These are phyloP conservation scores for Myriosclerotinia curreyana DNA, from an alignment of 2,329 filamentous ascomycete species.

Conservation along the genomic window DNA sequence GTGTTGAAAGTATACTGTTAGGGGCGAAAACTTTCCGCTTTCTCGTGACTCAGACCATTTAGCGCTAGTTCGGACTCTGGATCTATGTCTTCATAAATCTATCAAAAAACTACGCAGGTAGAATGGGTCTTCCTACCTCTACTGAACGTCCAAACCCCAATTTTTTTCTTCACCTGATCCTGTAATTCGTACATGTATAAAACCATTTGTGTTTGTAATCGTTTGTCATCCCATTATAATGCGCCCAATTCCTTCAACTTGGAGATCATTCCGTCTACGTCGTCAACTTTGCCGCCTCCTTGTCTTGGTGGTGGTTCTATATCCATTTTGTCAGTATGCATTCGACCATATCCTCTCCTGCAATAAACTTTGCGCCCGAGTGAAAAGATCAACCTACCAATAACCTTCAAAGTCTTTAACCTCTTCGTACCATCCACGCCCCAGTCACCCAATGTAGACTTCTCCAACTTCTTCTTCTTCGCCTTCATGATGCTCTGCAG, in stretches of 20 bases:
- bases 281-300: conserved; percentile 94
- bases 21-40: not conserved
- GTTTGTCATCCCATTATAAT: conserved; percentile 28
- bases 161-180: not conserved
- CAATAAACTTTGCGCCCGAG: not conserved
- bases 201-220: conserved; percentile 9
- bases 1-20: not conserved
- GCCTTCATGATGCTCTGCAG: conserved; percentile 99
- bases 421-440: conserved; percentile 71
- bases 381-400: conserved; percentile 52
- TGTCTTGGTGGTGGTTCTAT: conserved; percentile 81
- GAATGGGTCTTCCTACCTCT: not conserved
- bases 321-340: conserved; percentile 7
- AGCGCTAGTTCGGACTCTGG: too few species aligned
- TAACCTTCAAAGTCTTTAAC: conserved; percentile 87
- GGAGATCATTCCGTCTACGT: conserved; percentile 88
- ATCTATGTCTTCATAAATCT: conserved; percentile 3
- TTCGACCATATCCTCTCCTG: not conserved
- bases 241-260: conserved; percentile 97
- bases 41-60: not conserved
- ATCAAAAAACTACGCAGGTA: not conserved
- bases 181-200: conserved; percentile 20
- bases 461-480: conserved; percentile 98
- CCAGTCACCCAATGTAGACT: conserved; percentile 81
- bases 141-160: not conserved